phyloP scores from a whole-genome alignment of 1,284 basidiomycete species.

The Trametes sp. region DNA sequence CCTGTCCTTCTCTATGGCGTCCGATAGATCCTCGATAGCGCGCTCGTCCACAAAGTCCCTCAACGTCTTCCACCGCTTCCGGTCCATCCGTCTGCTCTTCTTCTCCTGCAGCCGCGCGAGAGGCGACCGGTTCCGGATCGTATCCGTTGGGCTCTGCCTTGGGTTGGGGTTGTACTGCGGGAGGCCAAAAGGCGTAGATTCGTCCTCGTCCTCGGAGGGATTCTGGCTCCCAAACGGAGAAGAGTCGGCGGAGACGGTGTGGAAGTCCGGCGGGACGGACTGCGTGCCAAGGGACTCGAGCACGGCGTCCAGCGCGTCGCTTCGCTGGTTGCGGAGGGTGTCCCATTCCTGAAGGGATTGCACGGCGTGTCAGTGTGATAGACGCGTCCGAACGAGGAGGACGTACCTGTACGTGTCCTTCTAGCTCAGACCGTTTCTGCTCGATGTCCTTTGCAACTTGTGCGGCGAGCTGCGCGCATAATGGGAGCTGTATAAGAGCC shows the following conservation, averaged over 20 bases:
- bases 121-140: conserved; percentile 38
- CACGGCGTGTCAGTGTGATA: not conserved
- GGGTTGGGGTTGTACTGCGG: conserved; percentile 30
- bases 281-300: conserved; percentile 76
- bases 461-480: conserved; percentile 62
- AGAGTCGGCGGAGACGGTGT: conserved; percentile 64
- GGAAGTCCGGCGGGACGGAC: conserved; percentile 77
- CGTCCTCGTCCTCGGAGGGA: conserved; percentile 55
- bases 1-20: conserved; percentile 74
- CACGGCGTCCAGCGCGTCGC: conserved; percentile 67
- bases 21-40: conserved; percentile 76
- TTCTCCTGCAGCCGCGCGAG: conserved; percentile 34
- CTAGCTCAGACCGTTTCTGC: conserved; percentile 66
- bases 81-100: conserved; percentile 48
- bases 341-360: conserved; percentile 73
- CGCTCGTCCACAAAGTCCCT: conserved; percentile 84
- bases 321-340: conserved; percentile 59
- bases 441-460: conserved; percentile 76
- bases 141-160: conserved; percentile 43
- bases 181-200: conserved; percentile 26
- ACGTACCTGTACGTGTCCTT: conserved; percentile 67
- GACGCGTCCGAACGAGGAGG: conserved; percentile 1
- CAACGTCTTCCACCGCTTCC: conserved; percentile 77
- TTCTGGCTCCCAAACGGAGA: conserved; percentile 80
- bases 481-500: too few relatives aligned